Evolutionary conservation across 176 grass and related monocot species (phyloP), one percentile per base, ranked within the genome.

Genomic region (Musa acuminata): DNA sequence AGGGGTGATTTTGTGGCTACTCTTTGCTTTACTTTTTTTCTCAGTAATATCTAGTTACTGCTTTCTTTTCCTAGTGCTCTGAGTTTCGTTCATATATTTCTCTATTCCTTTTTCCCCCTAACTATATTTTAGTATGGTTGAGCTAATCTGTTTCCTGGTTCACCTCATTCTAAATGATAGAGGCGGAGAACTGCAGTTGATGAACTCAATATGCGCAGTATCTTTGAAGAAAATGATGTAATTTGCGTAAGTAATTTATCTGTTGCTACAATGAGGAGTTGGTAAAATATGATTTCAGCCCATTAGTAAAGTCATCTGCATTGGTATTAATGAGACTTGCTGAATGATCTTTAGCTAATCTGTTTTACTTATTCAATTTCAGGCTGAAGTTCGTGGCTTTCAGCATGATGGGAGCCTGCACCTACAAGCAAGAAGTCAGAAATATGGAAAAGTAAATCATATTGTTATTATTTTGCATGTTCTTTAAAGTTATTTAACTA

Each of bases 221-320:
- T 94, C 79, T 98, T 98, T 74, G 78, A 85, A 83, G 95, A 94
- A 98, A 98, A 89, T 85, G 90, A 98, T 89, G 90, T 98, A 78
- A 72, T 98, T 69, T 98, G 95, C 77, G 95, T 98, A 98, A 94
- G 90, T 85, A 21, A 23, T 51, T 23, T 64, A 14, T 63, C 29
- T 54, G 49, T 25, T 55, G 54, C 21, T 73, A 25, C 9, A 1
- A 0, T 9, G 13, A 6, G 13, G 19, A 64, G 11, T 19, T 63
- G 16, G 50, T 63, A 55, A 10, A 49, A 48, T 49, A 11, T 62
- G 26, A 12, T 78, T 67, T 9, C 2, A 21, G 76, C 4, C 17
- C 14, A 60, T 60, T 60, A 1, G n/a, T 5, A 6, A 43, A 43
- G 35, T 43, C 35, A 43, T 43, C 35, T n/a, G 14, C n/a, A 7